Evolutionary conservation across 2,329 filamentous ascomycete species (phyloP).

Genomic region (Ceratocystis cubensis): DNA sequence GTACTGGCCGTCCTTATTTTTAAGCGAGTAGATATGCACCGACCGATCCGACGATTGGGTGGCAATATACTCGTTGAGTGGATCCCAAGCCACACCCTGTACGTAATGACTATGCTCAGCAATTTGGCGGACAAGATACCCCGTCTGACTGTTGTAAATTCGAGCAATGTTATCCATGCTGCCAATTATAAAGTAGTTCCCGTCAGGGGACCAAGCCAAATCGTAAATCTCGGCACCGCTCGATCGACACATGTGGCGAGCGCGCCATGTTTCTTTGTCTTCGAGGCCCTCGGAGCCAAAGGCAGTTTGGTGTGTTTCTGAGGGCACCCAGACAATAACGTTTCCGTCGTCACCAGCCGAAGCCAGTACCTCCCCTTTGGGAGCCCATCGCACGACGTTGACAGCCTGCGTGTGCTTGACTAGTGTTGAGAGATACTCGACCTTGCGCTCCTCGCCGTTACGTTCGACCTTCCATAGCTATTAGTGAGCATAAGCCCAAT

Average conservation of each 20-base stretch:
- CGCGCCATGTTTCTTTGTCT: slow-evolving; percentile 92
- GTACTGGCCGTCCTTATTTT: slow-evolving; percentile 92
- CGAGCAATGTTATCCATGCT: slow-evolving; percentile 98
- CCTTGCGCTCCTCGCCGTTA: slow-evolving; percentile 73
- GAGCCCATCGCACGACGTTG: slow-evolving; percentile 93
- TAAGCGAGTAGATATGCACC: slow-evolving; percentile 92
- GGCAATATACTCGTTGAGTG: slow-evolving; percentile 92
- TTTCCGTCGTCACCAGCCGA: slow-evolving; percentile 97
- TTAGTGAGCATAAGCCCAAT: background rate
- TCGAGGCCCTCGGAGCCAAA: slow-evolving; percentile 79
- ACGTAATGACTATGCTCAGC: slow-evolving; percentile 98
- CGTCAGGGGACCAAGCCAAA: slow-evolving; percentile 96
- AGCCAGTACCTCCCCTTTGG: slow-evolving; percentile 78
- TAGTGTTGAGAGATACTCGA: slow-evolving; percentile 83
- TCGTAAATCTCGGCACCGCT: slow-evolving; percentile 96
- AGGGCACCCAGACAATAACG: slow-evolving; percentile 88
- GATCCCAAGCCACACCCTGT: slow-evolving; percentile 96
- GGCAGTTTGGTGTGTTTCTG: slow-evolving; percentile 54
- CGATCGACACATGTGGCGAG: slow-evolving; percentile 95
- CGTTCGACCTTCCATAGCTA: slow-evolving; percentile 79
- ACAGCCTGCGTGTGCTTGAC: slow-evolving; percentile 92
- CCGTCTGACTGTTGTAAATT: slow-evolving; percentile 87
- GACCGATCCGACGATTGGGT: slow-evolving; percentile 97
- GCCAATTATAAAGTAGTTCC: slow-evolving; percentile 88
- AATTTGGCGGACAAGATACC: slow-evolving; percentile 70